These are phyloP conservation scores for Aspergillus sergii DNA, from an alignment of 2,329 filamentous ascomycete genomes.

Conservation along the genomic window DNA sequence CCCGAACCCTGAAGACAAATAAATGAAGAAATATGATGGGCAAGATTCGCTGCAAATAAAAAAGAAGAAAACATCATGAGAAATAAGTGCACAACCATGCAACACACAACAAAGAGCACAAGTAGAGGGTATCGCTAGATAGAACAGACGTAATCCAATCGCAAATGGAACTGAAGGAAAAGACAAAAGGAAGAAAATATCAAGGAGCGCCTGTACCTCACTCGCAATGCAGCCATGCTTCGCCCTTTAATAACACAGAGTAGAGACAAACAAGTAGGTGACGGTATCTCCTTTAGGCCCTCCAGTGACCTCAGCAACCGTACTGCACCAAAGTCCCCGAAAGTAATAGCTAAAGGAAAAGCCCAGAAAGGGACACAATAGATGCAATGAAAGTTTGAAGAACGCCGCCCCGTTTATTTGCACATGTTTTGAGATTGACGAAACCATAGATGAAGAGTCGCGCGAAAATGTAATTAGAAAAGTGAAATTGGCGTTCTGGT, in stretches of 20 bases:
- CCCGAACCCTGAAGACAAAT: constrained; percentile 11
- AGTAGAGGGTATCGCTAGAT: constrained; percentile 30
- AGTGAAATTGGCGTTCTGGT: not conserved
- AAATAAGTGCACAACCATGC: constrained; percentile 18
- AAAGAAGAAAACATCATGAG: constrained; percentile 14
- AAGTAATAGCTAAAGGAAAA: constrained; percentile 7
- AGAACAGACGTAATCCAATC: constrained; percentile 23
- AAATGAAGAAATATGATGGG: constrained; percentile 12
- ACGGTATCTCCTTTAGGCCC: constrained; percentile 13
- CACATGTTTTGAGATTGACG: constrained; percentile 18
- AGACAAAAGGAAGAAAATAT: constrained; percentile 16
- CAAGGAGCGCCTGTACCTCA: constrained; percentile 15
- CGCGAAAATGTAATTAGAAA: not conserved
- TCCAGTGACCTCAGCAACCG: constrained; percentile 11
- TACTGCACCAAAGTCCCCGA: constrained; percentile 16
- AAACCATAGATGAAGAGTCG: constrained; percentile 5
- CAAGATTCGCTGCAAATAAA: constrained; percentile 15
- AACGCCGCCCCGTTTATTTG: constrained; percentile 25
- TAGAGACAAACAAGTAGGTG: constrained; percentile 12
- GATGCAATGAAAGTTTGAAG: constrained; percentile 14
- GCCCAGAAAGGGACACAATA: constrained; percentile 8
- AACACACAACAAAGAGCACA: constrained; percentile 20
- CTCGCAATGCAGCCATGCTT: constrained; percentile 12
- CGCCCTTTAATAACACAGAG: constrained; percentile 10
- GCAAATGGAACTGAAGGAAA: constrained; percentile 15